Base-by-base conservation (phyloP, 306 rosid species). In the Erythrophleum fordii region DNA sequence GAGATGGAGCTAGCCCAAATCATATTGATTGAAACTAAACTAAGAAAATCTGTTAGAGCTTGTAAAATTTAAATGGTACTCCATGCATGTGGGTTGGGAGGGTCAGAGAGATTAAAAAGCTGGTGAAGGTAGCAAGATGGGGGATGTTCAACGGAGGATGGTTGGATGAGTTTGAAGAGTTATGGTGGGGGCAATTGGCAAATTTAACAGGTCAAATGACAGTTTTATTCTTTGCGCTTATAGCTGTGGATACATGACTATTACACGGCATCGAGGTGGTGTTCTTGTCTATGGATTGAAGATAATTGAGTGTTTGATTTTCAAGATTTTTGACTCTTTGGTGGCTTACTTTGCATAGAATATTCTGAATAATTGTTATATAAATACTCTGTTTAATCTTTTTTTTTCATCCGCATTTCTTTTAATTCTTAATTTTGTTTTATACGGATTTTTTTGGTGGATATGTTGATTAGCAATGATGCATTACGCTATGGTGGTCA, bases 1-100 rank as follows among this genome's bases (percentile, higher is more conserved):
- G 81, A 65, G 77, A 86, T 82, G 72, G 79, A 62, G 39, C 28
- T 41, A 42, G 18, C 45, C 84, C 69, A 65, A 65, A 66, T 48
- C 85, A 86, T 82, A 9, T 68, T 42, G 51, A 28, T 9, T 77
- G 78, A 29, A 58, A 31, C 20, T 41, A 23, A 25, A 48, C 22
- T 7, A 44, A 13, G 35, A 16, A 44, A 22, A 23, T 44, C 7
- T 6, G 12, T 6, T 5, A 69, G 73, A 44, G 55, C 37, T 23
- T 42, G 5, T 4, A 1, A 41, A 25, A 44, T 42, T 56, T 2
- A 39, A 68, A 68, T 41, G 56, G 37, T 44, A 23, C n/a, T 46
- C 26, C 60, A 45, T 45, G 44, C 75, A 48, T 48, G 58, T 9
- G 42, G 58, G 3, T 7, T 69, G 41, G 58, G 5, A 0, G 13